Evolutionary conservation across 208 protist genomes (phyloP).

Genomic region (Blastocrithidia nonstop): DNA sequence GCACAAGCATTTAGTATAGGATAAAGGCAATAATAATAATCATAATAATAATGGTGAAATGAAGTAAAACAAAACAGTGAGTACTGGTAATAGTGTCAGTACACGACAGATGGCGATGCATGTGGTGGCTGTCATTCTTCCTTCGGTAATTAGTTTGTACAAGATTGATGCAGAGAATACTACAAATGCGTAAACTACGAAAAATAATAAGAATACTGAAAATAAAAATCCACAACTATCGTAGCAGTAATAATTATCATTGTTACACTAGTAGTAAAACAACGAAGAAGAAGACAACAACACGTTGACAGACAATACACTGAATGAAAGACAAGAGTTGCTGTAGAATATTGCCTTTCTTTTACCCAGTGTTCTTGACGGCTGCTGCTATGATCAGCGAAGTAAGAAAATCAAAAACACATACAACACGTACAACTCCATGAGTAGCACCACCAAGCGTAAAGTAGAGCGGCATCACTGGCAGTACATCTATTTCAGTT

Average conservation of each 20-base stretch:
- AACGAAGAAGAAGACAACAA: slow-evolving; percentile 4
- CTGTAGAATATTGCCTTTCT: slow-evolving; percentile 46
- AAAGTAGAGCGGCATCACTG: slow-evolving; percentile 57
- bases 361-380: slow-evolving; percentile 29
- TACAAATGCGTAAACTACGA: too few relatives aligned
- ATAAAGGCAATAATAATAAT: too few relatives aligned
- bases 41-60: too few relatives aligned
- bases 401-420: slow-evolving; percentile 8
- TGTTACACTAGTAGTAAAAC: slow-evolving; percentile 3
- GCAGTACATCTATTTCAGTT: slow-evolving; percentile 61
- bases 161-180: too few relatives aligned
- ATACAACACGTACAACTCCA: neutral
- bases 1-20: too few relatives aligned
- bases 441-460: slow-evolving; percentile 9
- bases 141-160: slow-evolving; percentile 16
- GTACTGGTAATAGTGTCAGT: too few relatives aligned
- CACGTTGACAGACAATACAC: neutral
- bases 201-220: too few relatives aligned
- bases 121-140: slow-evolving; percentile 50
- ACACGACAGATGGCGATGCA: slow-evolving; percentile 50
- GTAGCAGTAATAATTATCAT: slow-evolving; percentile 1
- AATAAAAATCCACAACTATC: slow-evolving; percentile 3
- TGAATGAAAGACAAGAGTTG: slow-evolving; percentile 20
- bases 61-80: too few relatives aligned
- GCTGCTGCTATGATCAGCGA: slow-evolving; percentile 41